phyloP scores from a whole-genome alignment of 2,329 filamentous ascomycete genomes.

The Tolypocladium nubicola region DNA sequence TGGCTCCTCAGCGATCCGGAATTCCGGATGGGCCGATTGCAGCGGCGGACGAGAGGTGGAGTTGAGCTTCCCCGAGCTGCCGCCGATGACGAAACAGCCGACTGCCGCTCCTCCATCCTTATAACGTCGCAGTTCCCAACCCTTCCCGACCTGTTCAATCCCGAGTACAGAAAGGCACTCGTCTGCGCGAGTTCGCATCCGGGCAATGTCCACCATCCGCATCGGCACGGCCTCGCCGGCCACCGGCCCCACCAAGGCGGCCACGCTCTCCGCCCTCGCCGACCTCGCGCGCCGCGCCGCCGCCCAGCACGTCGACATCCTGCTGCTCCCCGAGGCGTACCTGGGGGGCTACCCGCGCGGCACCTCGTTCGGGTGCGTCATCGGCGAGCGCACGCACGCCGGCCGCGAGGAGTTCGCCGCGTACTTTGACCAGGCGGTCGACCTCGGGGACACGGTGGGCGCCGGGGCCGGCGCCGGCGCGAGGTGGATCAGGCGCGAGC shows the following conservation, averaged over 20 bases:
- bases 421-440: slow-evolving; percentile 71
- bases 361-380: slow-evolving; percentile 61
- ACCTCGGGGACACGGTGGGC: slow-evolving; percentile 68
- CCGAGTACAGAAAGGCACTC: background rate
- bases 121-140: background rate
- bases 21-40: background rate
- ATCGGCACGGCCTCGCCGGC: slow-evolving; percentile 46
- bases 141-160: background rate
- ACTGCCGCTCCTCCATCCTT: background rate
- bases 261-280: slow-evolving; percentile 58
- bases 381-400: slow-evolving; percentile 56
- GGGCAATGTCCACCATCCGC: slow-evolving; percentile 28
- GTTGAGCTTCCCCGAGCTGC: background rate
- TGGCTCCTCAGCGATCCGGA: background rate
- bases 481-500: slow-evolving; percentile 56
- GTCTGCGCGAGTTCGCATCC: background rate
- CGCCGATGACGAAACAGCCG: background rate
- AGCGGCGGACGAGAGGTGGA: background rate
- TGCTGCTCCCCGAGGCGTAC: slow-evolving; percentile 88
- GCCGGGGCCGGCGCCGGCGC: slow-evolving; percentile 56
- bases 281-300: slow-evolving; percentile 54
- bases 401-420: slow-evolving; percentile 74
- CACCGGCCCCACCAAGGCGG: slow-evolving; percentile 35
- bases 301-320: slow-evolving; percentile 44
- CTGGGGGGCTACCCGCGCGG: slow-evolving; percentile 86